These are phyloP conservation scores for Colletotrichum phormii DNA, from an alignment of 2,329 filamentous ascomycete species.

Conservation along the genomic window DNA sequence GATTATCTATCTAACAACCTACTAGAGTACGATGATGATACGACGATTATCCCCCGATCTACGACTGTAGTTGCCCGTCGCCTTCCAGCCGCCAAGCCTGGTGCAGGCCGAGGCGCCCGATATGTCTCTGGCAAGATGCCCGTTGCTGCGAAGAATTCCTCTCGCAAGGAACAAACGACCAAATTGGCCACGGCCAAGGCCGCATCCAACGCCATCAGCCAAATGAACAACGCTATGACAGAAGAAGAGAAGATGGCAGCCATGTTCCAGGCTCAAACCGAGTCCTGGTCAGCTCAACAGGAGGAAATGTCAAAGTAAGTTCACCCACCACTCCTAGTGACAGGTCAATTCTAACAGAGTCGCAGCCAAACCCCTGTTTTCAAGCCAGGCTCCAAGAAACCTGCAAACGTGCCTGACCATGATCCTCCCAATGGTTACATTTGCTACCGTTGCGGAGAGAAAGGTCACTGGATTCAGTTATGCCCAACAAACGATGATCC, in stretches of 20 bases:
- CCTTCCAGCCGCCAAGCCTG: conserved; percentile 84
- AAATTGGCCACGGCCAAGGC: conserved; percentile 69
- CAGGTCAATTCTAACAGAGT: conserved; percentile 46
- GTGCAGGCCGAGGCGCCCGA: conserved; percentile 89
- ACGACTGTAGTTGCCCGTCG: conserved; percentile 92
- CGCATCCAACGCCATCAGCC: conserved; percentile 66
- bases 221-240: conserved; percentile 83
- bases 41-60: conserved; percentile 94
- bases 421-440: conserved; percentile 94
- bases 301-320: conserved; percentile 88
- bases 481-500: conserved; percentile 99
- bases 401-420: conserved; percentile 86
- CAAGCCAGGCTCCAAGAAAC: conserved; percentile 72
- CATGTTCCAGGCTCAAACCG: conserved; percentile 89
- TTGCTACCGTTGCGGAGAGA: conserved; percentile 95
- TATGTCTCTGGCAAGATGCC: conserved; percentile 98
- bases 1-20: conserved; percentile 40
- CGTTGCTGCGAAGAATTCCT: conserved; percentile 83
- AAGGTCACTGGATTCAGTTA: conserved; percentile 99
- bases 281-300: conserved; percentile 93
- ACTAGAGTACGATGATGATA: conserved; percentile 96
- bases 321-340: not conserved
- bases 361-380: conserved; percentile 70
- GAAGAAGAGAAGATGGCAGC: conserved; percentile 95
- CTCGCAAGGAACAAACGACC: conserved; percentile 71